phyloP scores from a whole-genome alignment of 208 protist species.

The Leishmania arabica region DNA sequence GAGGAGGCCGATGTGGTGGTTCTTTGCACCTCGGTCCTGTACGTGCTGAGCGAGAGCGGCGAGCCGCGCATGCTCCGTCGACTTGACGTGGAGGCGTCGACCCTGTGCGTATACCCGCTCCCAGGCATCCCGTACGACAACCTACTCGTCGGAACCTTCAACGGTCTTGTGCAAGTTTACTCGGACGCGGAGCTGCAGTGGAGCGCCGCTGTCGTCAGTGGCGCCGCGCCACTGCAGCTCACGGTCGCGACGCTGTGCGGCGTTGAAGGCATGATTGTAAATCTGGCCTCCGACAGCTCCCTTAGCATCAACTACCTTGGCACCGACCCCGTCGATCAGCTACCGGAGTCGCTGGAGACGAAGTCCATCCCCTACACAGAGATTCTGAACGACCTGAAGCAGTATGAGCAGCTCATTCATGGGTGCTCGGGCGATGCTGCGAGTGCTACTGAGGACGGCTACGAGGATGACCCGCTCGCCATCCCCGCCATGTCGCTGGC shows the following conservation, averaged over 20 bases:
- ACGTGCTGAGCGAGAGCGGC: constrained; percentile 66
- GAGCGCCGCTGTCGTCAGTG: constrained; percentile 62
- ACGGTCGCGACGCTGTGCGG: constrained; percentile 62
- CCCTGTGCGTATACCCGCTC: constrained; percentile 63
- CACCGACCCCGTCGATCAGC: constrained; percentile 86
- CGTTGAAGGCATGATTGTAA: constrained; percentile 80
- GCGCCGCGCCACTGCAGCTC: constrained; percentile 57
- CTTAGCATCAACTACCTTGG: constrained; percentile 92
- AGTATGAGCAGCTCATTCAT: constrained; percentile 72
- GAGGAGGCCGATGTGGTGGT: constrained; percentile 78
- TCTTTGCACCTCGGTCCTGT: constrained; percentile 76
- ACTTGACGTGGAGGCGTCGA: constrained; percentile 76
- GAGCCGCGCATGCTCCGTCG: constrained; percentile 50
- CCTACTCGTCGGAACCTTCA: constrained; percentile 81
- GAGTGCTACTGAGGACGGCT: background rate
- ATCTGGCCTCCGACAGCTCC: constrained; percentile 60
- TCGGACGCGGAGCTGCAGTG: constrained; percentile 87
- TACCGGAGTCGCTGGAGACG: constrained; percentile 71
- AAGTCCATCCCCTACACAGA: constrained; percentile 81
- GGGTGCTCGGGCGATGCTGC: constrained; percentile 12
- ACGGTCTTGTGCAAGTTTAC: constrained; percentile 81
- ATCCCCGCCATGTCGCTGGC: background rate
- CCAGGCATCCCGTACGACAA: constrained; percentile 60
- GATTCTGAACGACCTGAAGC: constrained; percentile 83
- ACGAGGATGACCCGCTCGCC: constrained; percentile 10